Evolutionary conservation across 1,284 basidiomycete genomes (phyloP).

Genomic region (Marasmius sp.): DNA sequence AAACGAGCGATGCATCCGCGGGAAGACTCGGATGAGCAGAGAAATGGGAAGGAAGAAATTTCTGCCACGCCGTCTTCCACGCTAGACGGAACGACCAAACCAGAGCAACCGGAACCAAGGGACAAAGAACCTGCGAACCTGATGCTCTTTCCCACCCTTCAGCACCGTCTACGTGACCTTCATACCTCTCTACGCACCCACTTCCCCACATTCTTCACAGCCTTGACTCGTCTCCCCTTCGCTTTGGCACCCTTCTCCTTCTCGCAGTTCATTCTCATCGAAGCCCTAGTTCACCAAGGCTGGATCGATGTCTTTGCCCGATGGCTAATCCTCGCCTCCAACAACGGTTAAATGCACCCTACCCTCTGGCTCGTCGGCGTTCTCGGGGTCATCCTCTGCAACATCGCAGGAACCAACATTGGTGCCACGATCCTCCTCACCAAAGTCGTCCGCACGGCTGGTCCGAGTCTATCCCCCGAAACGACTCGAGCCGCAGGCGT

Average conservation of each 20-base stretch:
- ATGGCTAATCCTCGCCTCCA: constrained; percentile 59
- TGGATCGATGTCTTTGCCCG: constrained; percentile 87
- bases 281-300: constrained; percentile 81
- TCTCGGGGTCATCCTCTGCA: constrained; percentile 78
- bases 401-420: constrained; percentile 92
- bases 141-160: constrained; percentile 13
- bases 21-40: too few relatives aligned
- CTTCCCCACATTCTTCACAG: constrained; percentile 77
- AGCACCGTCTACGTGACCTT: constrained; percentile 19
- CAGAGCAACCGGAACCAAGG: neutral
- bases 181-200: constrained; percentile 29
- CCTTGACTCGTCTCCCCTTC: constrained; percentile 74
- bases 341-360: constrained; percentile 42
- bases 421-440: constrained; percentile 91
- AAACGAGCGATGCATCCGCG: neutral
- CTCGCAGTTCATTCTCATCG: constrained; percentile 93
- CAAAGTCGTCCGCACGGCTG: constrained; percentile 42
- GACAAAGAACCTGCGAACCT: constrained; percentile 4
- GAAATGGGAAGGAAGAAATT: too few relatives aligned
- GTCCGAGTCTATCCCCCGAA: constrained; percentile 24
- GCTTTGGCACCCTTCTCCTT: constrained; percentile 91
- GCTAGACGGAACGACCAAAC: neutral
- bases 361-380: constrained; percentile 58
- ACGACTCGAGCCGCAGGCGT: constrained; percentile 43
- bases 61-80: neutral